Conservation (phyloP, 2,329 filamentous ascomycete genomes). For the Bipolaris gigantea region DNA sequence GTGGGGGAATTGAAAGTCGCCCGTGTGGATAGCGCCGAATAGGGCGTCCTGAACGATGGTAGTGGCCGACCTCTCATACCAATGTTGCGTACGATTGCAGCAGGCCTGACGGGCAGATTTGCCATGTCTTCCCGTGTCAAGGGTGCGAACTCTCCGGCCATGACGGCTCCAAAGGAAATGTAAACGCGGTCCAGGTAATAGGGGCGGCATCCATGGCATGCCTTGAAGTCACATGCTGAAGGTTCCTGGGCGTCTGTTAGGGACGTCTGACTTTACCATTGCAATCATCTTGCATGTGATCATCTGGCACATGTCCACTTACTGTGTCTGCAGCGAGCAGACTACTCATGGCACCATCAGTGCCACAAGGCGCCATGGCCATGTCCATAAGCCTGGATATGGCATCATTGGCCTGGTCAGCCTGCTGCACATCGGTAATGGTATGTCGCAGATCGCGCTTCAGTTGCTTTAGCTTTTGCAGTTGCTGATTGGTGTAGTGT, state of each 20-base stretch:
- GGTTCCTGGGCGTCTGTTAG: constrained; percentile 10
- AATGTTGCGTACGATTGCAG: constrained; percentile 40
- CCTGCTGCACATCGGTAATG: constrained; percentile 29
- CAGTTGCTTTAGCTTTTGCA: constrained; percentile 35
- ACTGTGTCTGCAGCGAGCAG: constrained; percentile 17
- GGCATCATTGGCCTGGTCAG: constrained; percentile 21
- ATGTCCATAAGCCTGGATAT: constrained; percentile 19
- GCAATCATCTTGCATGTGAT: background rate
- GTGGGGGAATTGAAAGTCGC: constrained; percentile 13
- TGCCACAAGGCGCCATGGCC: constrained; percentile 16
- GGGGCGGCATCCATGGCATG: constrained; percentile 55
- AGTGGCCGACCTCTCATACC: constrained; percentile 17
- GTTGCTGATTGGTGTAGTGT: constrained; percentile 37
- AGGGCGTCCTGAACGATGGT: background rate
- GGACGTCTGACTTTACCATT: background rate
- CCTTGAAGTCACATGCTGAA: constrained; percentile 47
- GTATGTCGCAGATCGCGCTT: constrained; percentile 36
- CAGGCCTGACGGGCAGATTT: constrained; percentile 43
- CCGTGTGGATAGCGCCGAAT: constrained; percentile 10
- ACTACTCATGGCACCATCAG: constrained; percentile 26
- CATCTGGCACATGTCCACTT: background rate
- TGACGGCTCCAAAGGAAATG: constrained; percentile 50
- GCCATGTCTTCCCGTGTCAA: constrained; percentile 37
- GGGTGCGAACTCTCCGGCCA: constrained; percentile 41
- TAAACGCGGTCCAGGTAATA: constrained; percentile 53